Evolutionary conservation across 2,329 filamentous ascomycete species (phyloP).

Genomic region (Arthrobotrys pseudoclavata): DNA sequence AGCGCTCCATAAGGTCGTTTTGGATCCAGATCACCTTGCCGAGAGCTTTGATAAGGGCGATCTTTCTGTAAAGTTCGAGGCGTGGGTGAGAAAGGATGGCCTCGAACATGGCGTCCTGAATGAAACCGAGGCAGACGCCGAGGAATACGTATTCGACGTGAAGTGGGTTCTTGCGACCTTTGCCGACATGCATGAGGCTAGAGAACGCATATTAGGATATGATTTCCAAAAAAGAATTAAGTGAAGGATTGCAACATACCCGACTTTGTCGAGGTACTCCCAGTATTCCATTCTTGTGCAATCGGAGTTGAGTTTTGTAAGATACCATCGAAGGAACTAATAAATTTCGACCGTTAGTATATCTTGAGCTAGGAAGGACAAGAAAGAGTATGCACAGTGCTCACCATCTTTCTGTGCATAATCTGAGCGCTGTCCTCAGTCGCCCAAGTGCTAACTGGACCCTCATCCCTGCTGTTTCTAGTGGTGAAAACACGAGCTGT

Average conservation of each 20-base stretch:
- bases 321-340: slow-evolving; percentile 74
- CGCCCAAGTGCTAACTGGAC: slow-evolving; percentile 68
- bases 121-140: slow-evolving; percentile 78
- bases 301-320: slow-evolving; percentile 80
- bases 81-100: slow-evolving; percentile 80
- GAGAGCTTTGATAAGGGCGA: slow-evolving; percentile 79
- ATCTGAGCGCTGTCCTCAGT: slow-evolving; percentile 57
- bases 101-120: slow-evolving; percentile 82
- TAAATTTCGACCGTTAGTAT: slow-evolving; percentile 26
- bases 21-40: slow-evolving; percentile 90
- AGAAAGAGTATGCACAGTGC: slow-evolving; percentile 16
- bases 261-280: slow-evolving; percentile 87
- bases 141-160: slow-evolving; percentile 87
- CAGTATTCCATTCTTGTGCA: slow-evolving; percentile 82
- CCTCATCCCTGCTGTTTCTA: slow-evolving; percentile 74
- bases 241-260: slow-evolving; percentile 65
- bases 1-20: slow-evolving; percentile 87
- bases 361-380: slow-evolving; percentile 69
- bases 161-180: slow-evolving; percentile 78
- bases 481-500: slow-evolving; percentile 81
- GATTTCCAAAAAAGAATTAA: slow-evolving; percentile 69
- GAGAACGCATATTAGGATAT: slow-evolving; percentile 69
- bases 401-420: slow-evolving; percentile 57
- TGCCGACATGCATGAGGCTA: slow-evolving; percentile 67
- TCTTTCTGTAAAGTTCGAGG: slow-evolving; percentile 77